Base-by-base conservation (phyloP, 495 filamentous ascomycete species). In the Staphylotrichum longicolle region DNA sequence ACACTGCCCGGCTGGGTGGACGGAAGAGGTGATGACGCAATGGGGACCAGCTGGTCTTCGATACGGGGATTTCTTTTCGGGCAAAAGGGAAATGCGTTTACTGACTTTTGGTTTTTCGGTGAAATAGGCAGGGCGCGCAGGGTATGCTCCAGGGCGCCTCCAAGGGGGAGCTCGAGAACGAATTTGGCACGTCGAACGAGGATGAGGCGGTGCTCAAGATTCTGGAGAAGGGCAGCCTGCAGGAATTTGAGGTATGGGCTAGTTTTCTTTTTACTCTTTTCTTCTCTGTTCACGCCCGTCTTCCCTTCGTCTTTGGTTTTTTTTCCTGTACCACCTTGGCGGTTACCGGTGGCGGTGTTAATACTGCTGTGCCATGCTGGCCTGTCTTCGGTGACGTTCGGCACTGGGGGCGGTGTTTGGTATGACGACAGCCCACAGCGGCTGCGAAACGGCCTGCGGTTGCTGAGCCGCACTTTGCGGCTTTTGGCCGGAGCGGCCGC, bases 151-250 rank as follows among this genome's bases (percentile, higher is more conserved):
- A 96, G 67, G 74, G 73, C 7, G 91, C 91, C 14, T 90, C 89
- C 66, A 90, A 94, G 45, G 68, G 75, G 14, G 75, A 74, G 32
- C 82, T 98, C 4, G 87, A 93, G 67, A 88, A 85, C 66, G 93
- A 98, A 78, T 98, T 98, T 65, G 91, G 91, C 49, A 93, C 89
- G 9, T 63, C 74, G 49, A 79, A 86, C 49, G 86, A 91, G 12
- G 92, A 96, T 0, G 89, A 90, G 3, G 86, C 86, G 48, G 84
- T 98, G 65, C 81, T 78, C 70, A 77, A 86, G 79, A 96, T 98
- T 62, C 77, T 98, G 39, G 83, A 91, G 75, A 80, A 81, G 66
- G 94, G 94, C 7, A 80, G 77, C 20, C 66, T 86, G 44, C 90
- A 95, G 77, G 78, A 85, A 62, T 73, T 77, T 44, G 75, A 82